Evolutionary conservation across 352 stramenopile genomes (phyloP), one percentile per base, ranked within the genome.

Genomic region (Phytophthora multivora): DNA sequence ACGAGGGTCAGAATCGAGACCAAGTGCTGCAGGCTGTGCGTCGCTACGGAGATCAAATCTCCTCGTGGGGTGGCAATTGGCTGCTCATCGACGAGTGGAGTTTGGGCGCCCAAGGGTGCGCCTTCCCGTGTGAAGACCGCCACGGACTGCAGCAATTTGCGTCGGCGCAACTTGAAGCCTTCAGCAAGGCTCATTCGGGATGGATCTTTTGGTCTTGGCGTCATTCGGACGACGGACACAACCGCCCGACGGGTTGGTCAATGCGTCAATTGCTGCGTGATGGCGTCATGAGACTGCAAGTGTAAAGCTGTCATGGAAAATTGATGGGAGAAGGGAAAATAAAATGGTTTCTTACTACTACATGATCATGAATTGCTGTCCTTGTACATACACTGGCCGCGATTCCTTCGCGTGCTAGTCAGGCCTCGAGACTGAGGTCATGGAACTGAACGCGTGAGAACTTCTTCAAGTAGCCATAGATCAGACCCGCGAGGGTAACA

Each of bases 151-250:
- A 78, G 49, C 63, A 72, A 18, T 88, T 93, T 21, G 87, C 79
- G 0, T 58, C 73, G 16, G 77, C 80, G 0, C 83, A 91, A 59
- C 68, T 92, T 5, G 51, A 81, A 19, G 76, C 75, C 0, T 90
- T 93, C 38, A 62, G 60, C 25, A 60, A 78, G 5, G 86, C 86
- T 15, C 81, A 92, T 47, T 75, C 79, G 3, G 86, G 86, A n/a
- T 96, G 84, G 85, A 84, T 87, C 23, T 96, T 96, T 71, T 96
- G 87, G 87, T 90, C 72, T 31, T 96, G 87, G 87, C 77, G 79
- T 26, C 85, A 94, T 43, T 80, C 79, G 3, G 86, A 93, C 56
- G 84, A 93, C 51, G 60, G 66, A 48, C 69, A 86, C 53, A 75
- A 73, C 45, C 62, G 63, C 31, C 66, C 76, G 25, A 79, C 80